A percentile compares a stretch with the other conserved stretches of the same genome.
Conservation (phyloP, 352 stramenopile species). For the Phytopythium oedochilum region DNA sequence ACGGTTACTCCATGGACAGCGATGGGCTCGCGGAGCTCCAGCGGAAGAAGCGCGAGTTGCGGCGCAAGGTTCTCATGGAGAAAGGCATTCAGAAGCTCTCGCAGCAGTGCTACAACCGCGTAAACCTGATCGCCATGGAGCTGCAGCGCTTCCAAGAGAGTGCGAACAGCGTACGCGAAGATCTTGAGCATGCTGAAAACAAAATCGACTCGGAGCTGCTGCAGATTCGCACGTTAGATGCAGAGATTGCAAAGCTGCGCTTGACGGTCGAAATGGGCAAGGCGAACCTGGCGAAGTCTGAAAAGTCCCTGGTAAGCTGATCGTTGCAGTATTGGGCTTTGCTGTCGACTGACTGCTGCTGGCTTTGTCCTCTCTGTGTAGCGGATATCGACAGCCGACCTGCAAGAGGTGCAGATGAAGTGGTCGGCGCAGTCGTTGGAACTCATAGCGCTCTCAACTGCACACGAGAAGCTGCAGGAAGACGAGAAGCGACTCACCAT, state of each 20-base stretch:
- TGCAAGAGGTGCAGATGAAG: slow-evolving; percentile 30
- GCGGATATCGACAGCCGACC: slow-evolving; percentile 51
- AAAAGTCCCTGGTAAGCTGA: slow-evolving; percentile 37
- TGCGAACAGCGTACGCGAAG: slow-evolving; percentile 35
- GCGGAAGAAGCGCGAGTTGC: slow-evolving; percentile 68
- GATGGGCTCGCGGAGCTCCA: slow-evolving; percentile 44
- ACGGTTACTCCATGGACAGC: slow-evolving; percentile 11
- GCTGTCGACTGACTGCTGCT: not conserved
- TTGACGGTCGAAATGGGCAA: slow-evolving; percentile 61
- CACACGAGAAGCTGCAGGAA: slow-evolving; percentile 37
- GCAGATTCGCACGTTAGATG: slow-evolving; percentile 54
- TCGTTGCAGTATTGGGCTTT: not conserved
- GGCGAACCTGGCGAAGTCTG: slow-evolving; percentile 34
- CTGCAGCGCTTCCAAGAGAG: slow-evolving; percentile 44
- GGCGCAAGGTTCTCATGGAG: slow-evolving; percentile 65
- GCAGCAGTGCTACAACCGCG: slow-evolving; percentile 53
- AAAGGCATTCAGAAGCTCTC: slow-evolving; percentile 69
- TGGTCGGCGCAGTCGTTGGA: slow-evolving; percentile 28
- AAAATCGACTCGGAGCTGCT: slow-evolving; percentile 70
- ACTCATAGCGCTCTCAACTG: slow-evolving; percentile 21
- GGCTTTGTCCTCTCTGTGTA: slow-evolving; percentile 2
- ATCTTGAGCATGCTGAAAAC: slow-evolving; percentile 62
- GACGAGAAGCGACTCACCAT: slow-evolving; percentile 50
- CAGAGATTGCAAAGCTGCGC: slow-evolving; percentile 57
- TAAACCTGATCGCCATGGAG: slow-evolving; percentile 53